Percentiles rank a stretch among this genome's conserved stretches.
Conservation (phyloP, 108 stramenopile genomes). For the Nitzschia sp. region DNA sequence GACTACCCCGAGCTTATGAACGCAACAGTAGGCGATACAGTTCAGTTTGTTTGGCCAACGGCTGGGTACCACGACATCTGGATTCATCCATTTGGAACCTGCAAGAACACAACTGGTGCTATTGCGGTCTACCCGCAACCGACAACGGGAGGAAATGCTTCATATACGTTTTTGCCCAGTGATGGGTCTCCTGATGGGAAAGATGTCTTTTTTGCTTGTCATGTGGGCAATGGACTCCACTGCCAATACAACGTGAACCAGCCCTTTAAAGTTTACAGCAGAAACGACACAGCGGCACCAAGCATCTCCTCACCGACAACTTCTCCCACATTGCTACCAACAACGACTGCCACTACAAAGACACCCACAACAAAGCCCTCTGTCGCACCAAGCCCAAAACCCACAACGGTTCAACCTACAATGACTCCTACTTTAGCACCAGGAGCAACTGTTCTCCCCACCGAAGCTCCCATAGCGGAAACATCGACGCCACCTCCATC, state of each 20-base stretch:
- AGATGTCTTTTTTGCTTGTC: constrained; percentile 20
- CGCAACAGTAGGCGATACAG: constrained; percentile 20
- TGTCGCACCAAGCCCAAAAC: neutral
- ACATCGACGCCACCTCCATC: too few species aligned
- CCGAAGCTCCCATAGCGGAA: too few species aligned
- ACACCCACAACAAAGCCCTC: neutral
- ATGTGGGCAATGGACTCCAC: constrained; percentile 10
- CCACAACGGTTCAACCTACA: constrained; percentile 9
- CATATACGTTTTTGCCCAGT: constrained; percentile 11
- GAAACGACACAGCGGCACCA: neutral
- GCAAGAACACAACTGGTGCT: constrained; percentile 1
- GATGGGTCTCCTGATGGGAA: constrained; percentile 20
- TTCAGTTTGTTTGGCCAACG: constrained; percentile 17
- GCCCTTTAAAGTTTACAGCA: neutral
- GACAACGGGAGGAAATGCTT: neutral
- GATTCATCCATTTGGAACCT: constrained; percentile 25
- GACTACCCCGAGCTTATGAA: neutral
- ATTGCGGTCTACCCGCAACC: neutral
- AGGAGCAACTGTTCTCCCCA: too few species aligned
- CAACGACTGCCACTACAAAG: neutral
- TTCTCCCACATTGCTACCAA: neutral
- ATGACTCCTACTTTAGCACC: too few species aligned
- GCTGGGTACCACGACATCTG: constrained; percentile 22
- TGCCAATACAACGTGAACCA: constrained; percentile 8
- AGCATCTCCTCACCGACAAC: neutral